Evolutionary conservation across 805 yeast species (phyloP), one percentile per base, ranked within the genome.

Genomic region (Metschnikowia orientalis): DNA sequence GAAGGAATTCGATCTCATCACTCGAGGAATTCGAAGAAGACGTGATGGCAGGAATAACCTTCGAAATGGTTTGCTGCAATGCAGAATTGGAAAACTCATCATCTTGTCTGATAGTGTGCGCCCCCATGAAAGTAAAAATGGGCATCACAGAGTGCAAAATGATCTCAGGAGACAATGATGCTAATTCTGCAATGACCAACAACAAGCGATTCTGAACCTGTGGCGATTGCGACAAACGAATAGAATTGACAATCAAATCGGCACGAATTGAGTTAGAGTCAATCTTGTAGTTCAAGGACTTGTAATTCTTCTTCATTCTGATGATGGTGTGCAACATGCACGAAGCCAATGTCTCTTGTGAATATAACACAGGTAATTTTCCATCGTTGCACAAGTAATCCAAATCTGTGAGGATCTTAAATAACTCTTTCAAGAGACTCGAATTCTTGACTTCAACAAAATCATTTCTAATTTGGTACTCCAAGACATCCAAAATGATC

Each of bases 101-200:
- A 57, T 92, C 98, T 61, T 92, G 96, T 51, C 95, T 81, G 32
- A 92, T 76, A 9, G 97, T 89, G 51, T 88, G 95, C 8, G 97
- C 95, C 39, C 98, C 98, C 97, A 92, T 92, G 50, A 92, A 92
- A 1, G 98, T 92, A 67, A 92, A 92, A 32, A 92, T 90, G n/a
- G 98, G 98, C 98, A 92, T 92, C 6, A 92, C 95, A 2, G 96
- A 84, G 61, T 92, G 97, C 34, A 92, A 66, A 18, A 92, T 88
- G 18, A 83, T 76, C 51, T 90, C 97, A 6, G 97, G 96, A 8
- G 90, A 84, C 35, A 92, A 62, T 1, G 87, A 69, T 1, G 97
- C 97, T 45, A 92, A 65, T 30, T 87, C 81, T 2, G 97, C 83
- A 45, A 92, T 79, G 17, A 92, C 90, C 38, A 90, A 64, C 38